phyloP scores from a whole-genome alignment of 2,329 filamentous ascomycete species.

The Orbilia javanica region DNA sequence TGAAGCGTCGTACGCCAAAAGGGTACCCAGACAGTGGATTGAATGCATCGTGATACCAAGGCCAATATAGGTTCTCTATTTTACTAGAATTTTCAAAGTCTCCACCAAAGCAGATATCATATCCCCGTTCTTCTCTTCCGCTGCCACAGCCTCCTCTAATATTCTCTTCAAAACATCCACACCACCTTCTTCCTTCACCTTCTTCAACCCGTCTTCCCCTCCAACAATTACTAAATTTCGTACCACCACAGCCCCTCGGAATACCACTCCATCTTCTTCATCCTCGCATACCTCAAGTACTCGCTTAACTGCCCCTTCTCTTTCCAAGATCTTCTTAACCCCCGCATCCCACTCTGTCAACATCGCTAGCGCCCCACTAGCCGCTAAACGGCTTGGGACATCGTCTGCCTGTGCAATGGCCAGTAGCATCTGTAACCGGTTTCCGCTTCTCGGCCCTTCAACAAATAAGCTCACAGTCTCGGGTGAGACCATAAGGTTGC shows the following conservation, averaged over 20 bases:
- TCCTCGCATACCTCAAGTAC: conserved; percentile 84
- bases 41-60: too few relatives aligned
- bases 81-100: conserved; percentile 34
- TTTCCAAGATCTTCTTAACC: conserved; percentile 77
- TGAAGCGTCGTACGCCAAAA: too few relatives aligned
- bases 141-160: conserved; percentile 21
- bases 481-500: conserved; percentile 83
- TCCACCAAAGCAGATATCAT: conserved; percentile 41
- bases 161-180: conserved; percentile 31
- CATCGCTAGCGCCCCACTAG: conserved; percentile 88
- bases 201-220: conserved; percentile 73
- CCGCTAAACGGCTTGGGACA: conserved; percentile 80
- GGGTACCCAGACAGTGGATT: not conserved
- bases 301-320: conserved; percentile 79
- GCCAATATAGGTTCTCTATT: not conserved
- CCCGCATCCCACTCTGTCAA: conserved; percentile 82
- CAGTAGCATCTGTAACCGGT: conserved; percentile 84
- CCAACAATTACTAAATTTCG: conserved; percentile 79
- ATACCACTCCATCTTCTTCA: conserved; percentile 66
- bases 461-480: conserved; percentile 78
- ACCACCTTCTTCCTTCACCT: conserved; percentile 74
- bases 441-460: conserved; percentile 69
- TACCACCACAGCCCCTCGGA: conserved; percentile 80
- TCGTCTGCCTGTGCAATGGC: conserved; percentile 91
- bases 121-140: conserved; percentile 27